Percentiles rank a stretch among this genome's conserved stretches.
These are phyloP conservation scores for Meira miltonrushii DNA, from an alignment of 1,284 basidiomycete genomes.

Conservation along the genomic window DNA sequence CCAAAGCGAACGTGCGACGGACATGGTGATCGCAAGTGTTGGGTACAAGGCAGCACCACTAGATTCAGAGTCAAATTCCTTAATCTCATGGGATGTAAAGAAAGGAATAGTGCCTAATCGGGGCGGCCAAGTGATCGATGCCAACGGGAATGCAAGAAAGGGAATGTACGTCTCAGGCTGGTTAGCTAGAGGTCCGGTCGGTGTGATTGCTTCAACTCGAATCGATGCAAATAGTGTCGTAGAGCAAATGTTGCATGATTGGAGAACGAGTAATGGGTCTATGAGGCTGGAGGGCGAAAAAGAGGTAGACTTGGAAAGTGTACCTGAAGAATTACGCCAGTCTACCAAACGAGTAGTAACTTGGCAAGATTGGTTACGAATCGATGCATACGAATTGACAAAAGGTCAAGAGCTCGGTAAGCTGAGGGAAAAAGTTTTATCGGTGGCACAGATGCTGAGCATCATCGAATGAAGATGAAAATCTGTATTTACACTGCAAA, in stretches of 20 bases:
- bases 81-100: conserved; percentile 20
- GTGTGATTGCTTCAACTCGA: conserved; percentile 91
- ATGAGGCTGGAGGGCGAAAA: neutral
- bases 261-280: conserved; percentile 3
- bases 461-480: too few relatives aligned
- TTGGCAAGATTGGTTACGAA: conserved; percentile 66
- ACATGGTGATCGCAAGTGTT: conserved; percentile 79
- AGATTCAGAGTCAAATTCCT: neutral
- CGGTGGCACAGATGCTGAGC: too few relatives aligned
- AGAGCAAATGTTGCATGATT: conserved; percentile 65
- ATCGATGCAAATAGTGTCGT: conserved; percentile 79
- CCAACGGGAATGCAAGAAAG: conserved; percentile 20
- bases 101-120: conserved; percentile 20
- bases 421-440: conserved; percentile 67
- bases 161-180: conserved; percentile 90
- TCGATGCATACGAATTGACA: conserved; percentile 65
- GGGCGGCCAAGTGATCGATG: conserved; percentile 19
- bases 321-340: conserved; percentile 8
- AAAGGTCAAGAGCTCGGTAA: conserved; percentile 63
- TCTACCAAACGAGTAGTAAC: conserved; percentile 55
- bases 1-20: conserved; percentile 61
- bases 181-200: conserved; percentile 84
- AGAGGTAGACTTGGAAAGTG: neutral
- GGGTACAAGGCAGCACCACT: conserved; percentile 75
- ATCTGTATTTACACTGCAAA: too few relatives aligned